phyloP scores from a whole-genome alignment of 495 filamentous ascomycete species.

The Penicillium paxilli region DNA sequence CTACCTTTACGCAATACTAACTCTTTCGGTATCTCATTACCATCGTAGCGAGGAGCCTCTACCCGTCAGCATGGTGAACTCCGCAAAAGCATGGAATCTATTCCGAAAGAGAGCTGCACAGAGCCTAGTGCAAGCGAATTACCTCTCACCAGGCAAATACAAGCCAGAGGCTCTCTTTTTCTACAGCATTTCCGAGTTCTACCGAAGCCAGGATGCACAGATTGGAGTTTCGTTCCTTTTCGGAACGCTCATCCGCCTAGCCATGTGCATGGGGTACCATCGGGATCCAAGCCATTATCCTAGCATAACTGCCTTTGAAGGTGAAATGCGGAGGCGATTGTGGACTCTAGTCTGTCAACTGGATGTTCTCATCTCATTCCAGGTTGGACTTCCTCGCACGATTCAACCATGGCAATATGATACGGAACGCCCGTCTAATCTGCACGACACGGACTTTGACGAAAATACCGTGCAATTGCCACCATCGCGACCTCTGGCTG shows the following conservation, averaged over 20 bases:
- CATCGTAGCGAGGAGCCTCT: constrained; percentile 31
- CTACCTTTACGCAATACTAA: constrained; percentile 35
- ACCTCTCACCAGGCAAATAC: constrained; percentile 30
- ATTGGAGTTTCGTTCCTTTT: constrained; percentile 37
- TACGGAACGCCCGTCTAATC: constrained; percentile 40
- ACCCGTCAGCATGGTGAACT: constrained; percentile 15
- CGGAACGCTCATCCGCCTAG: constrained; percentile 38
- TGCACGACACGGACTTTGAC: constrained; percentile 46
- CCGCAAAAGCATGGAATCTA: constrained; percentile 17
- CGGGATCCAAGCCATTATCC: constrained; percentile 41
- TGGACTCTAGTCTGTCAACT: constrained; percentile 42
- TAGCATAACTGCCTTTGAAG: constrained; percentile 36
- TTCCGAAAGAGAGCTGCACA: constrained; percentile 32
- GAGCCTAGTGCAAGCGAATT: constrained; percentile 36
- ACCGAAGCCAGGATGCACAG: constrained; percentile 36
- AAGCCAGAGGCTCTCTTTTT: constrained; percentile 41
- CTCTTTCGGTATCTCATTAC: constrained; percentile 30
- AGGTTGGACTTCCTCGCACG: constrained; percentile 46
- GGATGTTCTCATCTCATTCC: constrained; percentile 44
- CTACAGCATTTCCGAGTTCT: constrained; percentile 39
- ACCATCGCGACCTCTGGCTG: constrained; percentile 32
- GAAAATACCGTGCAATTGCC: constrained; percentile 36
- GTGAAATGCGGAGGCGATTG: constrained; percentile 46
- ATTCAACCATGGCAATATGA: constrained; percentile 46
- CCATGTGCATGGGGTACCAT: constrained; percentile 49